Base-by-base conservation (phyloP, 495 filamentous ascomycete genomes). In the Aspergillus homomorphus region DNA sequence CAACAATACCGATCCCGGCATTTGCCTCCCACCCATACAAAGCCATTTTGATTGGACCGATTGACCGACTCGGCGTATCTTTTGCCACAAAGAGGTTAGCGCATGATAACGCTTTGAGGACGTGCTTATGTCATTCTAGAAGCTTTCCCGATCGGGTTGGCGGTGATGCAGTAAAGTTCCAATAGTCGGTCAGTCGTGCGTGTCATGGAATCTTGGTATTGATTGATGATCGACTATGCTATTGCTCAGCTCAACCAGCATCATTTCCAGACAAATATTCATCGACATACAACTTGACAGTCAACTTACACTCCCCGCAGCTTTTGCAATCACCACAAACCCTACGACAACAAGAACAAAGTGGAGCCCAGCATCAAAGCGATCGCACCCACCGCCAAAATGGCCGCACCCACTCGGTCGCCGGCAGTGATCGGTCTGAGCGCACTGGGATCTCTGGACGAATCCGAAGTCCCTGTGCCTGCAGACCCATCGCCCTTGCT, bases 401-500 rank as follows among this genome's bases (percentile, higher is more conserved):
- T 77, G 0, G 73, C 78, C 1, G 87, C 87, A 8, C 84, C 88
- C 14, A 80, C 82, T 56, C 74, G 78, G 63, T 88, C 86, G 4
- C 68, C 78, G 14, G 69, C 69, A 0, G 76, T 80, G 30, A 87
- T 76, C 4, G 53, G 26, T 16, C 65, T 53, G 21, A 55, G 54
- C 0, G 45, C 42, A 23, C 58, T 57, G 48, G 58, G 61, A 18
- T 48, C 54, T 22, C 49, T 52, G 15, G 53, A 52, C 26, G 41
- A 21, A 49, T 53, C 51, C 2, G 51, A 53, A 0, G 19, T 45
- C 8, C 24, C 51, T 14, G 22, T 52, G 5, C 88, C 87, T n/a
- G 86, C 85, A 3, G 69, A 68, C 0, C 84, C 78, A 66, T 91
- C 72, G 1, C 90, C 88, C 23, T 72, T 69, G 64, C 89, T 91